Base-by-base conservation (phyloP, 1,284 basidiomycete species). In the Rhizopogon hawkerae region DNA sequence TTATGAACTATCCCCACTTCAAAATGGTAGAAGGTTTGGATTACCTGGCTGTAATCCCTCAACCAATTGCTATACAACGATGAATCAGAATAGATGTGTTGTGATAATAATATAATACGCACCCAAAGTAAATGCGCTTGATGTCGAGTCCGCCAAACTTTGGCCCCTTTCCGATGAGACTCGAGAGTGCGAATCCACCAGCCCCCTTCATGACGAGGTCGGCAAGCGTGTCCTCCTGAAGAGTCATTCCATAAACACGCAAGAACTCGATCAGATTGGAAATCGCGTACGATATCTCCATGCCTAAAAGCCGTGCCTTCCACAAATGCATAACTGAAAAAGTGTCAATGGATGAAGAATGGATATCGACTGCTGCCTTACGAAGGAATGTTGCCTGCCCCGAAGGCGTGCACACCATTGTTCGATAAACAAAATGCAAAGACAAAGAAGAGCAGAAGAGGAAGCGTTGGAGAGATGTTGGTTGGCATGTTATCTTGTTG, bases 281-380 rank as follows among this genome's bases (percentile, higher is more conserved):
- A 35, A 37, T 16, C 46, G 65, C 79, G 61, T 59, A 89, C 88
- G 54, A 92, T 91, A 66, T 92, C 89, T 35, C 89, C 89, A 63
- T 92, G 89, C 41, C 89, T 72, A 66, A 88, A 92, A 0, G 89
- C 89, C 57, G 76, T 80, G 42, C 87, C 84, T 61, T 88, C 84
- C 67, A 87, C 70, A 62, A 80, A 87, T 8, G 83, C 81, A 60
- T 81, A 86, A 39, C 81, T 84, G 56, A 14, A 54, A 13, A 13
- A 24, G 14, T 18, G 16, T 35, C n/a, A 34, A 10, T 23, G 43
- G n/a, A 16, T 38, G 23, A 13, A 35, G 21, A 21, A 26, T 21
- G 6, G 16, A 11, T 4, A 13, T 35, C 9, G 14, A 34, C n/a
- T 16, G 41, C 37, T 31, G 34, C 67, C 77, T 56, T 57, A 82